Evolutionary conservation across 345 rosid genomes (phyloP), one percentile per base, ranked within the genome.

Genomic region (Brassica carinata): DNA sequence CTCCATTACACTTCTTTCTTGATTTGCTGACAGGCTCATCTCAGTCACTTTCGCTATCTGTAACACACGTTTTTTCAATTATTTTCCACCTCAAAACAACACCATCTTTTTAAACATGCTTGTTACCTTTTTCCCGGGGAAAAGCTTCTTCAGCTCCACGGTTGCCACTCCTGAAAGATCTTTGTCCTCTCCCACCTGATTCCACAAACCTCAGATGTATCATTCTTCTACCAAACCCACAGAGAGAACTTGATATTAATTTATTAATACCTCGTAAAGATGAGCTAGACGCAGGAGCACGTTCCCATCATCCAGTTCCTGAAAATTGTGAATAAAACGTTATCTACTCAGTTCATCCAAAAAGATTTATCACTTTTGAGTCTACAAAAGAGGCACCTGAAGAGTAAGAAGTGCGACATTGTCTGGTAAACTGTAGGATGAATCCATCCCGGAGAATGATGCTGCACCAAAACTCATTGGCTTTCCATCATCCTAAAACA

Each of bases 251-350:
- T 10, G 8, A 30, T 81, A 67, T 8, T 11, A 8, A 7, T 45
- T 45, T 59, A 31, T 70, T 66, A 30, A 55, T 82, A 93, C 99
- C 98, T 95, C 93, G 0, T 87, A 93, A 68, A 93, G 78, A 88
- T 95, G 99, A 3, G 98, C 99, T 53, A 95, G 76, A 45, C 99
- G 94, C 65, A 95, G 86, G 71, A 95, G 94, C 73, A 88, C 87
- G 45, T 85, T 89, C 68, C 98, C 92, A 72, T 82, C 89, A 53
- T 89, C 89, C 82, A 95, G 88, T 75, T 93, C 98, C 99, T 93
- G 90, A 61, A 55, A 67, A 51, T 67, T 33, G 71, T 61, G 69
- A 76, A 81, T 61, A 79, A 73, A 63, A 69, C 51, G 40, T 67
- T 45, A 72, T 45, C 27, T 34, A 67, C 59, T 67, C 30, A 75